Evolutionary conservation across 768 basidiomycete species (phyloP).

Genomic region (Xerocomellus chrysenteron): DNA sequence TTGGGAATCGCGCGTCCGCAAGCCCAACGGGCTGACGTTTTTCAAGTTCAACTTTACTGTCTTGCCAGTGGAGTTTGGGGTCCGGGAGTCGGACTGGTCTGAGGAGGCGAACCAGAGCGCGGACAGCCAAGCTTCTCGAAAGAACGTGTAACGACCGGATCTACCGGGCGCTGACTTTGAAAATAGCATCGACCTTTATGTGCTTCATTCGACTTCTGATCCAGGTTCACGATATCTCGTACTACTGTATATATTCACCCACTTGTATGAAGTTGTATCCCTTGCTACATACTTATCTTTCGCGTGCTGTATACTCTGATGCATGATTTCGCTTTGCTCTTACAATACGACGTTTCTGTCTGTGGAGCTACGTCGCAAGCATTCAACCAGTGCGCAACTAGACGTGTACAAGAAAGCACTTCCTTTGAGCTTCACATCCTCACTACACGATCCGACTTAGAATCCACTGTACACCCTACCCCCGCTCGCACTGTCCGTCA

Average conservation of each 20-base stretch:
- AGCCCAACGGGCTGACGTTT: slow-evolving; percentile 60
- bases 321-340: background rate
- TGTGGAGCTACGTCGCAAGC: background rate
- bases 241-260: background rate
- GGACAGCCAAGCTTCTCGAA: background rate
- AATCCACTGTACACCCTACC: background rate
- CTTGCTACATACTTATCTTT: background rate
- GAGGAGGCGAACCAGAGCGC: background rate
- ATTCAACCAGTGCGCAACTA: background rate
- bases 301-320: background rate
- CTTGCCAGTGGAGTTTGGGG: slow-evolving; percentile 24
- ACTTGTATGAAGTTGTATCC: no score
- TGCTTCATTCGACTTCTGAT: background rate
- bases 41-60: slow-evolving; percentile 46
- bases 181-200: background rate
- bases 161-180: background rate
- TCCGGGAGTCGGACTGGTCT: slow-evolving; percentile 23
- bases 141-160: background rate
- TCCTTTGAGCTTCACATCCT: background rate
- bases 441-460: background rate
- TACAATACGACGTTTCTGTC: background rate
- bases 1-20: slow-evolving; percentile 63
- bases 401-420: background rate
- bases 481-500: slow-evolving; percentile 12
- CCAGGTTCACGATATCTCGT: background rate